Evolutionary conservation across 805 yeast genomes (phyloP).

Genomic region (Zygoascus bituminiphila): DNA sequence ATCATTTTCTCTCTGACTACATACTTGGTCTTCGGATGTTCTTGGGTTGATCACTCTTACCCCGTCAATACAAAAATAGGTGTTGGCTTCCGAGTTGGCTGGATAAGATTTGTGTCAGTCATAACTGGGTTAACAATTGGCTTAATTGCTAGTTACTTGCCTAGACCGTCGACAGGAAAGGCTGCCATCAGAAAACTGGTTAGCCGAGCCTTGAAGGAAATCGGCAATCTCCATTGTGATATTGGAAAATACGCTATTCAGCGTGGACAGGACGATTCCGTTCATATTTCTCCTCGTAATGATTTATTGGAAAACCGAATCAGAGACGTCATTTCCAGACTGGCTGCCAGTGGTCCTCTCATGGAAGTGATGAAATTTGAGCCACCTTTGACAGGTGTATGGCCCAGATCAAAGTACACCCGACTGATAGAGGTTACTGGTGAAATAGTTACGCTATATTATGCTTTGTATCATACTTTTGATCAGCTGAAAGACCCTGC

Average conservation of each 20-base stretch:
- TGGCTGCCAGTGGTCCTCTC: constrained; percentile 9
- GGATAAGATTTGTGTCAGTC: constrained; percentile 27
- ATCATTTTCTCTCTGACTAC: constrained; percentile 24
- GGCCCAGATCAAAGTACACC: constrained; percentile 27
- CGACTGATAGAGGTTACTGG: constrained; percentile 20
- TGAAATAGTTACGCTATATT: constrained; percentile 23
- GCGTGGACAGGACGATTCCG: constrained; percentile 16
- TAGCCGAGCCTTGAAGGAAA: constrained; percentile 18
- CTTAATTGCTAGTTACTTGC: constrained; percentile 24
- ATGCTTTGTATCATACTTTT: constrained; percentile 22
- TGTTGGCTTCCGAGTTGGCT: constrained; percentile 27
- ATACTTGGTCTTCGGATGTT: constrained; percentile 25
- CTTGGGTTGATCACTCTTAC: constrained; percentile 20
- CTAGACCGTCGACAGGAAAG: constrained; percentile 26
- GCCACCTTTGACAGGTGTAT: constrained; percentile 28
- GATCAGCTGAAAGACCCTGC: constrained; percentile 22
- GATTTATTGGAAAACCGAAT: constrained; percentile 19
- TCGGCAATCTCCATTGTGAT: constrained; percentile 25
- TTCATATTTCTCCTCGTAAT: constrained; percentile 18
- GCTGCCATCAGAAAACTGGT: constrained; percentile 22
- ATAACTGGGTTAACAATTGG: constrained; percentile 24
- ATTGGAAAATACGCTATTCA: constrained; percentile 26
- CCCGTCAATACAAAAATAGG: constrained; percentile 17
- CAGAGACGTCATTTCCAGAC: constrained; percentile 10
- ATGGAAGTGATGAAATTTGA: constrained; percentile 24